These are phyloP conservation scores for Incumbomyces delicatus DNA, from an alignment of 2,329 filamentous ascomycete genomes.

Conservation along the genomic window DNA sequence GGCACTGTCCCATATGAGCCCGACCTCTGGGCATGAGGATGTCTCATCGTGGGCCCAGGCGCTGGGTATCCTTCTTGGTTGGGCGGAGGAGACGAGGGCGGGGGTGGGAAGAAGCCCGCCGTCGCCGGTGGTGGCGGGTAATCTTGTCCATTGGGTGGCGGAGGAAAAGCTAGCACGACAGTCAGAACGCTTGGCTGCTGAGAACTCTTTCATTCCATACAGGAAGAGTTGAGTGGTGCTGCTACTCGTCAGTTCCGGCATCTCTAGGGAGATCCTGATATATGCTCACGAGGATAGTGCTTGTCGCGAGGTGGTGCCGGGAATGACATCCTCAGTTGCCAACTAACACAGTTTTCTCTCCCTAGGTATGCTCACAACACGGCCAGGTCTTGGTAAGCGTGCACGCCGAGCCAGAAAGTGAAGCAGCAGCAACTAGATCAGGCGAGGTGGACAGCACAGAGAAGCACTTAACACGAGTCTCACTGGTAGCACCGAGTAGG, in stretches of 20 bases:
- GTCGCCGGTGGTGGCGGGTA: conserved; percentile 19
- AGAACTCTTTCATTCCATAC: background rate
- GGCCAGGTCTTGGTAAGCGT: background rate
- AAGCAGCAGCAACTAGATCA: background rate
- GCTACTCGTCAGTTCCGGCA: background rate
- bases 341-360: background rate
- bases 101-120: conserved; percentile 15
- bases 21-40: conserved; percentile 18
- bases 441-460: background rate
- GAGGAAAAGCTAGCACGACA: conserved; percentile 18
- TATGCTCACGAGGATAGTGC: conserved; percentile 1
- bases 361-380: background rate
- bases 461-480: background rate
- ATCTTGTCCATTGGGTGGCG: conserved; percentile 17
- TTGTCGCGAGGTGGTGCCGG: conserved; percentile 1
- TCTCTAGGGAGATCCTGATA: background rate
- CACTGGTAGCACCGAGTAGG: background rate
- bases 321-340: background rate
- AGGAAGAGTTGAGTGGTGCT: conserved; percentile 3
- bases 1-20: conserved; percentile 18
- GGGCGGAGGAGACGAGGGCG: conserved; percentile 19
- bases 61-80: conserved; percentile 9
- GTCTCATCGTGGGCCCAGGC: conserved; percentile 15
- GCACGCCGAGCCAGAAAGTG: background rate
- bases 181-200: background rate